A percentile compares a stretch with the other conserved stretches of the same genome.
Evolutionary conservation across 495 filamentous ascomycete genomes (phyloP).

Genomic region (Aspergillus sclerotiicarbonarius): DNA sequence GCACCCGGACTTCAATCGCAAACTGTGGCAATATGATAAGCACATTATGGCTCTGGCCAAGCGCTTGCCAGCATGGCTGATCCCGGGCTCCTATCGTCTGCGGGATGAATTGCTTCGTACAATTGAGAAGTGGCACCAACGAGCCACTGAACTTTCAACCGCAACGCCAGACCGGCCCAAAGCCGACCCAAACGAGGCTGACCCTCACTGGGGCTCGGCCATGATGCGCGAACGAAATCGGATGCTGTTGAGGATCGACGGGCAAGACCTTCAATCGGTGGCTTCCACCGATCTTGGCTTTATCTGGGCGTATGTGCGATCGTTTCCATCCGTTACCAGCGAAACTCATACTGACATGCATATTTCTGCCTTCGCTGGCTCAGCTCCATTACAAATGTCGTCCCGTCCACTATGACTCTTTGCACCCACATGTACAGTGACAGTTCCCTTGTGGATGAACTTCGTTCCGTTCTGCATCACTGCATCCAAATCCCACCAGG

Average conservation of each 20-base stretch:
- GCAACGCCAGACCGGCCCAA: background rate
- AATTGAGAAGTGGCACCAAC: background rate
- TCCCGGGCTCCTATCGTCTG: background rate
- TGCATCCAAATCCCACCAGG: background rate
- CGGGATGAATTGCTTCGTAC: background rate
- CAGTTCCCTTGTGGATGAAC: background rate
- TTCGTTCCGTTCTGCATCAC: background rate
- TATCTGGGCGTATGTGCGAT: background rate
- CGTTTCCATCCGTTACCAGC: background rate
- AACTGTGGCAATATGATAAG: background rate
- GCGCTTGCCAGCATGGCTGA: background rate
- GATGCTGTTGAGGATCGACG: background rate
- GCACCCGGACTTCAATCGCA: background rate
- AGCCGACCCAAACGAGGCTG: background rate
- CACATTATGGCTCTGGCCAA: background rate
- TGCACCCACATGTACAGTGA: background rate
- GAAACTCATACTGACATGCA: background rate
- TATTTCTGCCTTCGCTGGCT: background rate
- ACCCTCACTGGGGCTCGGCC: background rate
- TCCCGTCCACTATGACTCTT: background rate
- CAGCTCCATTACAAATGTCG: background rate
- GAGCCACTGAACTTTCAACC: background rate
- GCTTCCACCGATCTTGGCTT: background rate
- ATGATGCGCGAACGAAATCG: background rate
- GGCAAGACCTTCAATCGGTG: background rate